Base-by-base conservation (phyloP, 192 early-diverging fungal species). In the Spinellus fusiger region DNA sequence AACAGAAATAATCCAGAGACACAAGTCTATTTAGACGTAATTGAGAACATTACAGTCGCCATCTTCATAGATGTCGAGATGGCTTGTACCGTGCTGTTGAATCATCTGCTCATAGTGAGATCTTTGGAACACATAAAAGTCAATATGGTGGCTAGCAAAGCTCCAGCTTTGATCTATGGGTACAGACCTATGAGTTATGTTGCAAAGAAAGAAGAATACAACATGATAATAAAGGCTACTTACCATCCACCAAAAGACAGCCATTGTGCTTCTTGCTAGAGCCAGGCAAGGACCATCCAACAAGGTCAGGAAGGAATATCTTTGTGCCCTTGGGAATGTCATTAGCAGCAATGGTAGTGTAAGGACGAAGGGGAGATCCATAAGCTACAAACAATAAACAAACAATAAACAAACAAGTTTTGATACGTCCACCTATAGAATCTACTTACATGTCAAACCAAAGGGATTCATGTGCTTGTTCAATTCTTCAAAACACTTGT, bases 61-160 rank as follows among this genome's bases (percentile, higher is more conserved):
- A 54, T 67, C 72, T 62, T 68, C 66, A 18, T 74, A 74, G 35
- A 74, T 69, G 34, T 74, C 67, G 51, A 74, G 66, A n/a, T 56
- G 61, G 44, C 18, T 49, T 5, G 69, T 27, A 18, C 31, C 34
- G 32, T 74, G 67, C 1, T 49, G 47, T 0, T 46, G 5, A 33
- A 66, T 65, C 22, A 74, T 54, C 13, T 26, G 31, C 4, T 54
- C 22, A 49, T 74, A 74, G 58, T 74, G 35, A 28, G 61, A 31
- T 59, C 52, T 69, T 22, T 44, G 26, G 27, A 65, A 57, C 13
- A 65, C 63, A 31, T 62, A 74, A 37, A 59, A 69, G 55, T 74
- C 72, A 58, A 74, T 66, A 37, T 74, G 72, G n/a, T 57, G 34
- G 25, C 63, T 62, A 8, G 34, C 54, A 46, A 74, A 74, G 54